Evolutionary conservation across 352 stramenopile species (phyloP), one percentile per base, ranked within the genome.

Genomic region (Phytophthora macrochlamydospora): DNA sequence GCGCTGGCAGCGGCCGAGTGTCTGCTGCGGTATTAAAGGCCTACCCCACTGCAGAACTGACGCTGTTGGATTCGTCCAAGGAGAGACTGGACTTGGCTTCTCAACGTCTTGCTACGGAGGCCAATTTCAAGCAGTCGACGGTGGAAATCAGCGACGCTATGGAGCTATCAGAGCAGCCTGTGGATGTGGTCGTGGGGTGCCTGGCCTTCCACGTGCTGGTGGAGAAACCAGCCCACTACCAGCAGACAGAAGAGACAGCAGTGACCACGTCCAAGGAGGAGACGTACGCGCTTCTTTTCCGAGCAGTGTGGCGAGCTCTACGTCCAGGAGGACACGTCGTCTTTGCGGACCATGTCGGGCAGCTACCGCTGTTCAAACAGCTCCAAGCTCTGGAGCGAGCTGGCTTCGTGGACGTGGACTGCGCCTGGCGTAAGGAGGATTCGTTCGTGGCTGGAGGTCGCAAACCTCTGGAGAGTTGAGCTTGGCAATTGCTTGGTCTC

Each of bases 381-480:
- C 62, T 94, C 6, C 71, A 87, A 57, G 37, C 75, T 4, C 74
- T 94, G 38, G 59, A 73, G n/a, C 68, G 55, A 6, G 77, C 80
- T 2, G 86, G 86, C 0, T 94, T 92, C 59, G 68, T 83, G 37
- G 84, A 94, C 55, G 78, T 94, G 2, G 86, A 93, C 59, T 90
- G 84, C 32, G 77, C 84, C 38, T 94, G 86, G 86, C 71, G 86
- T 31, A 73, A 91, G 56, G 61, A 65, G n/a, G 86, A 92, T 42
- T 93, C 84, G 42, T 94, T 94, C 42, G 82, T 93, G 14, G 76
- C 83, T 5, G 84, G 86, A 24, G 86, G 71, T 2, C 75, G 80
- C 4, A 81, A 78, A 32, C 79, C 83, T 11, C 7, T 52, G 14
- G 9, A 14, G 50, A 35, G 18, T 24, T 46, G 44, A 4, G 7